Conservation (phyloP, 2,329 filamentous ascomycete genomes). For the Penicillium sp. region DNA sequence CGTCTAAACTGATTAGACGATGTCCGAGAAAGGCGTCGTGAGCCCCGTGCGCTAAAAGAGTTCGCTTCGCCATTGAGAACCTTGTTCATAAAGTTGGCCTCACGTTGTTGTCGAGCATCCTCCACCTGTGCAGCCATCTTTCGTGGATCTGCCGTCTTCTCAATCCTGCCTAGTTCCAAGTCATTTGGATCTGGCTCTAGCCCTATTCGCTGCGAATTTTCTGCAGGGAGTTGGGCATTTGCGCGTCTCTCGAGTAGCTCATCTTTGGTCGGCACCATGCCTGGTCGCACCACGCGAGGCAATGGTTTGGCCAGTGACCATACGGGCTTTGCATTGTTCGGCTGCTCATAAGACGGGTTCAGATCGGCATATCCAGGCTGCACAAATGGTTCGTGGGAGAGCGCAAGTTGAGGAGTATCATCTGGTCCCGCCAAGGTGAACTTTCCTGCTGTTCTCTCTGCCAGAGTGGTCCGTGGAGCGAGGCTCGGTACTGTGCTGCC, state of each 20-base stretch:
- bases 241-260: conserved; percentile 39
- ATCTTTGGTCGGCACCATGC: conserved; percentile 55
- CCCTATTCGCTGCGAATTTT: conserved; percentile 38
- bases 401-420: conserved; percentile 33
- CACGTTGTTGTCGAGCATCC: conserved; percentile 47
- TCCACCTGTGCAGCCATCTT: conserved; percentile 52
- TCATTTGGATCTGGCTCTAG: conserved; percentile 48
- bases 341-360: conserved; percentile 60
- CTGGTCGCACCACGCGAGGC: conserved; percentile 57
- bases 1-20: conserved; percentile 29
- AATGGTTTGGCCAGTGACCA: conserved; percentile 60
- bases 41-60: conserved; percentile 18
- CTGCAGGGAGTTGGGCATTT: conserved; percentile 36
- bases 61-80: conserved; percentile 33
- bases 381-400: conserved; percentile 51
- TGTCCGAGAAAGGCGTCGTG: conserved; percentile 26
- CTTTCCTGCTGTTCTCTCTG: conserved; percentile 31
- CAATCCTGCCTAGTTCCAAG: conserved; percentile 48
- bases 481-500: conserved; percentile 29
- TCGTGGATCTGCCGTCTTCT: conserved; percentile 40
- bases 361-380: conserved; percentile 58
- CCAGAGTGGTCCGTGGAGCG: conserved; percentile 30
- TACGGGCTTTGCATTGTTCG: conserved; percentile 54
- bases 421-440: conserved; percentile 40
- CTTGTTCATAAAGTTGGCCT: conserved; percentile 44